Percentiles rank a stretch among this genome's conserved stretches.
These are phyloP conservation scores for Myxozyma geophila DNA, from an alignment of 805 yeast species.

Conservation along the genomic window DNA sequence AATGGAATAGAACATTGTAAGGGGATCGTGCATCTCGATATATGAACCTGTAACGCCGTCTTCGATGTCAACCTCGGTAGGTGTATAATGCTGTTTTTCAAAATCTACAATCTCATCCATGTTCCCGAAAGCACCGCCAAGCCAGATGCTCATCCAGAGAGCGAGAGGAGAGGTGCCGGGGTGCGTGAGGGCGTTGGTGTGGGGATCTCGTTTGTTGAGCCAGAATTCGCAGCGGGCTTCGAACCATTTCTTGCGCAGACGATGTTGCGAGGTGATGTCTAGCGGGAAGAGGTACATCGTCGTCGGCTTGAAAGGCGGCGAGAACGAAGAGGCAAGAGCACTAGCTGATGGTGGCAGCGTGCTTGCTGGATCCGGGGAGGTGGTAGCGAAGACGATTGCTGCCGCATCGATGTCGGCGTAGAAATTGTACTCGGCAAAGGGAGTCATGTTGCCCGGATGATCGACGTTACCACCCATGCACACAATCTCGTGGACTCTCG, in stretches of 20 bases:
- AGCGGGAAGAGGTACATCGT: slow-evolving; percentile 47
- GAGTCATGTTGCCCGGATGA: slow-evolving; percentile 49
- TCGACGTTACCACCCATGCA: slow-evolving; percentile 50
- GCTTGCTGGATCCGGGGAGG: slow-evolving; percentile 41
- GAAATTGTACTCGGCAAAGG: slow-evolving; percentile 51
- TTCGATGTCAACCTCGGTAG: slow-evolving; percentile 15
- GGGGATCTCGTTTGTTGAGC: slow-evolving; percentile 3
- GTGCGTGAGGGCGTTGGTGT: neutral
- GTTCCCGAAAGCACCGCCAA: slow-evolving; percentile 40
- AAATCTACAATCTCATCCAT: slow-evolving; percentile 26
- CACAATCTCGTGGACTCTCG: slow-evolving; percentile 44
- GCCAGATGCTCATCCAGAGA: slow-evolving; percentile 46
- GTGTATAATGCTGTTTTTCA: slow-evolving; percentile 24
- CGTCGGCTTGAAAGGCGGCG: slow-evolving; percentile 38
- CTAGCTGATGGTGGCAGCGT: slow-evolving; percentile 41
- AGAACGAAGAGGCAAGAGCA: slow-evolving; percentile 22
- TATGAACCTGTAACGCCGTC: slow-evolving; percentile 26
- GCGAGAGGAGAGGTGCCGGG: slow-evolving; percentile 43
- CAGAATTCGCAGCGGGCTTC: slow-evolving; percentile 21
- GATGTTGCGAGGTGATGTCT: slow-evolving; percentile 47
- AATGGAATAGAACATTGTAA: slow-evolving; percentile 47
- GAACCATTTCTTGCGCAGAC: slow-evolving; percentile 35
- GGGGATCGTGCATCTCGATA: slow-evolving; percentile 48
- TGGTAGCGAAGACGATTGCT: slow-evolving; percentile 46
- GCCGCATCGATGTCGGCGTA: slow-evolving; percentile 51